Conservation (phyloP, 129 eudicot genomes). For the Artemisia tridentata region DNA sequence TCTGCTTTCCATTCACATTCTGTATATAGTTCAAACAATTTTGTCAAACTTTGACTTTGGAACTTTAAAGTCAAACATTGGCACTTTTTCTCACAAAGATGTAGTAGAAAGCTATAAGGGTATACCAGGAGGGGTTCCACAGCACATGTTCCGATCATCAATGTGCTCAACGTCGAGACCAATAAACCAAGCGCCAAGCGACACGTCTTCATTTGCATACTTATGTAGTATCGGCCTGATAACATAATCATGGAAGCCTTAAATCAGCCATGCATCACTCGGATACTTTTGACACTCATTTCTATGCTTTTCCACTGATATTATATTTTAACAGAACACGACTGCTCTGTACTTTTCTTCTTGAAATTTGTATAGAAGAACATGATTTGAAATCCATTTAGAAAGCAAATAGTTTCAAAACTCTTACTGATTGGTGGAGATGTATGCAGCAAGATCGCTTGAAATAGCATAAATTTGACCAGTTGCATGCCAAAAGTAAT, state of each 20-base stretch:
- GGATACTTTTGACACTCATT: neutral
- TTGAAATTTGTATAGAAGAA: neutral
- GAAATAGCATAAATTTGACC: slow-evolving; percentile 72
- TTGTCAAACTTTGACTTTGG: slow-evolving; percentile 14
- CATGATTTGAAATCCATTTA: slow-evolving; percentile 8
- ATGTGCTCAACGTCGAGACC: slow-evolving; percentile 59
- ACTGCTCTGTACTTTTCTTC: neutral
- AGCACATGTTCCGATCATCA: slow-evolving; percentile 64
- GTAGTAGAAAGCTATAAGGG: neutral
- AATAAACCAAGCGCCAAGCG: slow-evolving; percentile 66
- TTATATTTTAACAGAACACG: neutral
- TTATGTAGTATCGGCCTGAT: slow-evolving; percentile 53
- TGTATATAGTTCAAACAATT: slow-evolving; percentile 11
- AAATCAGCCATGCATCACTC: slow-evolving; percentile 5
- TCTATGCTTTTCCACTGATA: neutral
- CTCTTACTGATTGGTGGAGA: slow-evolving; percentile 54
- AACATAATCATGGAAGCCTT: too few relatives aligned
- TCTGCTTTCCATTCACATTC: slow-evolving; percentile 62
- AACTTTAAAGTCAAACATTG: slow-evolving; percentile 5
- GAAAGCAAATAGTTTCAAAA: neutral
- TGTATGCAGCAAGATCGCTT: slow-evolving; percentile 56
- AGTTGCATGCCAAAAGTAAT: slow-evolving; percentile 69
- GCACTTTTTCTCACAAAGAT: slow-evolving; percentile 4
- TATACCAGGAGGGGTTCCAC: slow-evolving; percentile 61
- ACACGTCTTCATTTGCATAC: slow-evolving; percentile 66